Conservation (phyloP, 2,329 filamentous ascomycete species). For the Trichoderma cornu-damae region DNA sequence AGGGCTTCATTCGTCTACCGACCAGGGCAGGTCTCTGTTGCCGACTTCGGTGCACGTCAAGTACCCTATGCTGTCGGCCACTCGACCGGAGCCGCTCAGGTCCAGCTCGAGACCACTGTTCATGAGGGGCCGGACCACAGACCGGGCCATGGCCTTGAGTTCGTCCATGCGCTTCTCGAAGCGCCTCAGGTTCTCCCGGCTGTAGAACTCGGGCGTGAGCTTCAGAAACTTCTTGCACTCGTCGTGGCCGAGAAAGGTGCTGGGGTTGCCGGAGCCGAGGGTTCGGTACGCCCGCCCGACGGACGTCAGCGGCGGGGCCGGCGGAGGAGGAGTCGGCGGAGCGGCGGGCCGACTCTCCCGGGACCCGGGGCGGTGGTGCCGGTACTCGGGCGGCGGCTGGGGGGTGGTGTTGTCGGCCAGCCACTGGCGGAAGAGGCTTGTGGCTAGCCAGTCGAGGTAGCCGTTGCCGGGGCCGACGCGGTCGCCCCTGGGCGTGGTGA, state of each 20-base stretch:
- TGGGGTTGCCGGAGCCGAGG: slow-evolving; percentile 56
- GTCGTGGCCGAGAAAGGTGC: slow-evolving; percentile 72
- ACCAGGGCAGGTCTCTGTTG: slow-evolving; percentile 49
- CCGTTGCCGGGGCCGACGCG: slow-evolving; percentile 72
- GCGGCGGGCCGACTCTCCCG: slow-evolving; percentile 30
- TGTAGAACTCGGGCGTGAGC: slow-evolving; percentile 74
- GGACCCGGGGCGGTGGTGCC: slow-evolving; percentile 26
- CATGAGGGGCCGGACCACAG: slow-evolving; percentile 81
- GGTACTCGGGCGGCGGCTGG: slow-evolving; percentile 40
- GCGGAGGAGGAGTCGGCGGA: slow-evolving; percentile 35
- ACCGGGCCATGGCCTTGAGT: slow-evolving; percentile 75
- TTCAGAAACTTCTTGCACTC: slow-evolving; percentile 90
- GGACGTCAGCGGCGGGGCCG: slow-evolving; percentile 48
- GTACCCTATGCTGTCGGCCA: slow-evolving; percentile 43
- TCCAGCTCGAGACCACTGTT: slow-evolving; percentile 80
- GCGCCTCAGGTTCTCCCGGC: slow-evolving; percentile 73
- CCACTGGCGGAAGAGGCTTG: slow-evolving; percentile 88
- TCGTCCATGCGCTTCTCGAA: slow-evolving; percentile 88
- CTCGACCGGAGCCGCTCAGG: slow-evolving; percentile 41
- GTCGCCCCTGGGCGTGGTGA: slow-evolving; percentile 76
- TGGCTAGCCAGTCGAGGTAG: slow-evolving; percentile 84
- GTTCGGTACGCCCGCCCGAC: slow-evolving; percentile 71
- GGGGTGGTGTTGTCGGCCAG: slow-evolving; percentile 84
- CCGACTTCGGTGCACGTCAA: slow-evolving; percentile 47
- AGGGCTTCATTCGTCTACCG: slow-evolving; percentile 33